Conservation (phyloP, 2,329 filamentous ascomycete species). For the Penicillium olsonii region DNA sequence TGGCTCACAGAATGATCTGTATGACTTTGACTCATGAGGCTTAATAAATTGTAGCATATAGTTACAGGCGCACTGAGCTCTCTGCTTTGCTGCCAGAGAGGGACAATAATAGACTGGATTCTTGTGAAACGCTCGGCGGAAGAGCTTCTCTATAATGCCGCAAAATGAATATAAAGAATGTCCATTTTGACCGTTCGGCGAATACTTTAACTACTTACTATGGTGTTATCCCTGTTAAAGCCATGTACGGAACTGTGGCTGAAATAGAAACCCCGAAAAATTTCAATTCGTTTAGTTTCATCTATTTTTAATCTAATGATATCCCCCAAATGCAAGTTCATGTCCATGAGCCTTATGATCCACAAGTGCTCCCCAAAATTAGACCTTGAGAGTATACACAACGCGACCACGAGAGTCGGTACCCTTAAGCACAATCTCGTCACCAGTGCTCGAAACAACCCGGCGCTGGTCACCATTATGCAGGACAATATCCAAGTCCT, state of each 20-base stretch:
- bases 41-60: neutral
- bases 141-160: neutral
- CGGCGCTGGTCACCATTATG: conserved; percentile 52
- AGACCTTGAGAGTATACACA: conserved; percentile 34
- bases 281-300: conserved; percentile 49
- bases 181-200: neutral
- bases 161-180: neutral
- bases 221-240: neutral
- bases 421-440: conserved; percentile 31
- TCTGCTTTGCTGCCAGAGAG: too few relatives aligned
- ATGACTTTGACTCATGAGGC: neutral
- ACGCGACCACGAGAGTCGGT: conserved; percentile 28
- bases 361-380: neutral
- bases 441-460: conserved; percentile 37
- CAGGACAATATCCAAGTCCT: conserved; percentile 52
- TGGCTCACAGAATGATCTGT: neutral
- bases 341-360: conserved; percentile 4
- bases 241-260: neutral
- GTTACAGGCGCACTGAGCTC: too few relatives aligned
- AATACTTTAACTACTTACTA: neutral
- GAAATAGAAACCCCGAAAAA: neutral
- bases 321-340: conserved; percentile 7
- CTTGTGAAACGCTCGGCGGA: neutral
- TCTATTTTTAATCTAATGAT: conserved; percentile 4
- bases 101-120: too few relatives aligned